phyloP scores from a whole-genome alignment of 2,329 filamentous ascomycete genomes.

The Hypoxylon sp. region DNA sequence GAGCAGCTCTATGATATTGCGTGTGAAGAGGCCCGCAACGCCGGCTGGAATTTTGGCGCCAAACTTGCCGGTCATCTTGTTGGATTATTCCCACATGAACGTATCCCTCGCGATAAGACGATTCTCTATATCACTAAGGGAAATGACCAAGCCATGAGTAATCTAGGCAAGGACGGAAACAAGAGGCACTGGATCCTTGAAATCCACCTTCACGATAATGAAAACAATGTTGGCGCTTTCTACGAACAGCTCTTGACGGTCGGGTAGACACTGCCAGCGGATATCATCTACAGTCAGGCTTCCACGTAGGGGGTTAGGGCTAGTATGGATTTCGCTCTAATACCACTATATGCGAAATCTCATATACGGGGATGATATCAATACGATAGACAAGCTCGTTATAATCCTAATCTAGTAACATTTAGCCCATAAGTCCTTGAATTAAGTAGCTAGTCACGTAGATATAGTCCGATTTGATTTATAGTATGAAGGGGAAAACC shows the following conservation, averaged over 20 bases:
- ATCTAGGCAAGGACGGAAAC: constrained; percentile 58
- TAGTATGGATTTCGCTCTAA: background rate
- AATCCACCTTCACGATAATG: constrained; percentile 62
- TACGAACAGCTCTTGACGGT: constrained; percentile 59
- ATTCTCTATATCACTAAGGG: constrained; percentile 62
- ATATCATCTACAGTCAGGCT: background rate
- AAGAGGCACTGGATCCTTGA: constrained; percentile 67
- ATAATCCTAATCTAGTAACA: background rate
- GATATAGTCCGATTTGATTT: no score
- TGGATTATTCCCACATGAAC: constrained; percentile 66
- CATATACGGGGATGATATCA: background rate
- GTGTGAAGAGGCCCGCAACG: constrained; percentile 55
- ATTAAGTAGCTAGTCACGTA: no score
- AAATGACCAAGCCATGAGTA: constrained; percentile 60
- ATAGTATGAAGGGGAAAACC: no score
- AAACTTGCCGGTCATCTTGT: constrained; percentile 65
- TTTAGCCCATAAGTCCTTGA: background rate
- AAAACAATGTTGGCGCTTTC: constrained; percentile 60
- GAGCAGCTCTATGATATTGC: constrained; percentile 64
- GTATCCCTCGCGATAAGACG: constrained; percentile 64
- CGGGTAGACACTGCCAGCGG: constrained; percentile 3
- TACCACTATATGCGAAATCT: background rate
- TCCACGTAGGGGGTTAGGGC: background rate
- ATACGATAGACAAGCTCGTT: background rate
- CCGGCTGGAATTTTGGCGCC: constrained; percentile 63